Evolutionary conservation across 2,329 filamentous ascomycete genomes (phyloP).

Genomic region (Stemphylium lycopersici): DNA sequence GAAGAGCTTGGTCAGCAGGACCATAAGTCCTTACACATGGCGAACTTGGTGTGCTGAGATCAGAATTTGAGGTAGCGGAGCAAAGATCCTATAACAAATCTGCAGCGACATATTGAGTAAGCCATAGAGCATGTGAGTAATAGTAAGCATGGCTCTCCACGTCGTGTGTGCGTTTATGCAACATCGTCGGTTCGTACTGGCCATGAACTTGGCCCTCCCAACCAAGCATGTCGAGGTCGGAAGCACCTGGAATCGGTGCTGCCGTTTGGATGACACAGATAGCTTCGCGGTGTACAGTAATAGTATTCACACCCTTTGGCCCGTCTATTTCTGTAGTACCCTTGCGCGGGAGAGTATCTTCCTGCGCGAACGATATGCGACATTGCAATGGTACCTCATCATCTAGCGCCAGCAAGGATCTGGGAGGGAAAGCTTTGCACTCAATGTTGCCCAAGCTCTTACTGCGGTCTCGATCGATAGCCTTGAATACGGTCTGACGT

Average conservation of each 20-base stretch:
- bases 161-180: too few relatives aligned
- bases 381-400: background rate
- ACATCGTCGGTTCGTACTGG: too few relatives aligned
- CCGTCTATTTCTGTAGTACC: background rate
- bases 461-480: background rate
- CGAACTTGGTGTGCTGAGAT: background rate
- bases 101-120: background rate
- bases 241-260: too few relatives aligned
- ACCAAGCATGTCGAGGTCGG: too few relatives aligned
- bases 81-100: background rate
- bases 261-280: too few relatives aligned
- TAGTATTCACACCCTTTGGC: too few relatives aligned
- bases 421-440: background rate
- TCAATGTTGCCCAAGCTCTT: background rate
- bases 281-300: too few relatives aligned
- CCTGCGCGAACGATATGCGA: background rate
- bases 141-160: too few relatives aligned
- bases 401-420: background rate
- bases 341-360: background rate
- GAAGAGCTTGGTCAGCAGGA: background rate
- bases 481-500: conserved; percentile 10
- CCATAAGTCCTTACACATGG: background rate
- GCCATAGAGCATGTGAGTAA: too few relatives aligned
- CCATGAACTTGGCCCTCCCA: too few relatives aligned
- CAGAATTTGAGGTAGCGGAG: background rate